A percentile compares a stretch with the other conserved stretches of the same genome.
phyloP scores from a whole-genome alignment of 2,329 filamentous ascomycete genomes.

The Aaosphaeria arxii region DNA sequence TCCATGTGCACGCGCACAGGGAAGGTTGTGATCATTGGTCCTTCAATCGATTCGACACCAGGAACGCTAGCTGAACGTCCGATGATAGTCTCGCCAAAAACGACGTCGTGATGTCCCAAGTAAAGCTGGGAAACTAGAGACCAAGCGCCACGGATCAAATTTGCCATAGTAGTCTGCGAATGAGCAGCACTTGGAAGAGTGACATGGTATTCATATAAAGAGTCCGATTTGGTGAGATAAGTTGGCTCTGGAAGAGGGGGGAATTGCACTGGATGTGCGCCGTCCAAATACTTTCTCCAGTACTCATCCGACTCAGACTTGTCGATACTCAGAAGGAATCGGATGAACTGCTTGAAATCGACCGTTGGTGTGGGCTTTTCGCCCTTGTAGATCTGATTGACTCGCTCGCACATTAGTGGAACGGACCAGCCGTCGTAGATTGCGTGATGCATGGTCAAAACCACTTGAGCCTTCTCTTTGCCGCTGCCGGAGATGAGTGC shows the following conservation, averaged over 20 bases:
- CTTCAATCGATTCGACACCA: conserved; percentile 54
- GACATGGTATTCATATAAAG: conserved; percentile 50
- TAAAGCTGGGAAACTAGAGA: conserved; percentile 56
- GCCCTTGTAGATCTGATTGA: conserved; percentile 29
- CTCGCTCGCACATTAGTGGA: conserved; percentile 33
- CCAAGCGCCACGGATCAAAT: conserved; percentile 60
- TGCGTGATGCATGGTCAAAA: conserved; percentile 52
- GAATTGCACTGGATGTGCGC: conserved; percentile 48
- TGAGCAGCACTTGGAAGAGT: conserved; percentile 27
- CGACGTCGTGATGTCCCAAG: conserved; percentile 51
- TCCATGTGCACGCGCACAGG: conserved; percentile 53
- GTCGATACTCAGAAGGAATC: conserved; percentile 45
- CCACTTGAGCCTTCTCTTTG: conserved; percentile 37
- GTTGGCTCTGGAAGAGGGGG: conserved; percentile 46
- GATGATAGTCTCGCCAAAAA: conserved; percentile 60
- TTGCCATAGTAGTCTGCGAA: conserved; percentile 46
- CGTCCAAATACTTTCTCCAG: conserved; percentile 47
- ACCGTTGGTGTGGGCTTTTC: conserved; percentile 22
- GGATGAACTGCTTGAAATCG: conserved; percentile 49
- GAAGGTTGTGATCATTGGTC: conserved; percentile 61
- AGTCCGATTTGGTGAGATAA: conserved; percentile 50
- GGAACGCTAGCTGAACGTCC: conserved; percentile 50
- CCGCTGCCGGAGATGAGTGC: conserved; percentile 27
- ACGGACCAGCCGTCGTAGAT: conserved; percentile 51
- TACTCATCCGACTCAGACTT: conserved; percentile 42